These are phyloP conservation scores for maize (Zea mays) DNA, from an alignment of 176 grass and related monocot species.

Conservation along the genomic window Zm-B73-REFERENCE-NAM-5.0 NC_050096.1:189914001-189914500, in stretches of 20 bases:
- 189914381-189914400: not conserved
- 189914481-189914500: not conserved
- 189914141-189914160: not conserved
- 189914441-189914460: conserved; percentile 3
- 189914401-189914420: not conserved
- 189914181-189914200: not conserved
- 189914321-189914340: not conserved
- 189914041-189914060: not conserved
- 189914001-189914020: not conserved
- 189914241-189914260: not conserved
- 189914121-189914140: not conserved
- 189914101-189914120: not conserved
- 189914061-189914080: conserved; percentile 7
- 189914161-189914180: not conserved
- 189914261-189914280: conserved; percentile 1
- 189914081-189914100: not conserved
- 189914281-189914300: not conserved
- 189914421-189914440: not conserved
- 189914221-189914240: not conserved
- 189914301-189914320: not conserved
- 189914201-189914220: not conserved
- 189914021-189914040: not conserved
- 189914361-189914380: not conserved
- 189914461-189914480: conserved; percentile 12
- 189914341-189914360: not conserved